Base-by-base conservation (phyloP, 2,329 filamentous ascomycete species). In the Aspergillus glaucus region DNA sequence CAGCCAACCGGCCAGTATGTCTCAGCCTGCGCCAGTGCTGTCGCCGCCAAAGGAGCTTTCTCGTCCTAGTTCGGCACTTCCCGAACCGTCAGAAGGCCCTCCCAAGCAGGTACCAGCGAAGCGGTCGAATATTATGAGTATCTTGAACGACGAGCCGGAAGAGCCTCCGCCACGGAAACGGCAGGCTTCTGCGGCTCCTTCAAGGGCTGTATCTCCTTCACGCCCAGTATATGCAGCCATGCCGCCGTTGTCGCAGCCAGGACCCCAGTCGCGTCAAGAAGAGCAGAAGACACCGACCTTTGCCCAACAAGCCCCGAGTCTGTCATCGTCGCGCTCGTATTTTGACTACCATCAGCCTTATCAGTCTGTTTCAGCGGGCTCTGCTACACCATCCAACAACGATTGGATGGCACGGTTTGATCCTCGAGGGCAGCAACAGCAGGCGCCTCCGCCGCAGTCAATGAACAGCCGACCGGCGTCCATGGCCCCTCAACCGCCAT, bases 41-140 rank as follows among this genome's bases (percentile, higher is more conserved):
- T 67, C 66, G 3, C 67, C 68, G 4, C 58, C 65, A 14, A 70
- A 68, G 54, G 69, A 72, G 36, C 39, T 48, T n/a, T 49, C 60
- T 24, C 67, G 67, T 26, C 57, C 63, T 14, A 65, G 58, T 36
- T 62, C 64, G 4, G 66, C 65, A 15, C 61, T 64, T 6, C 52
- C 51, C 7, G 61, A 63, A 39, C 48, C 57, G 6, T 54, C 63
- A 3, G 72, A 74, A 46, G 60, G 63, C 37, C 61, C 68, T 44
- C 61, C 68, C 43, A 68, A 68, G 42, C 67, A 72, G 43, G 66
- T 71, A 4, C 72, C 72, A 21, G 71, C 69, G 1, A 77, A 76
- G 55, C 68, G 72, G 36, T 76, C 73, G 2, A 76, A 75, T 54
- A 75, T 77, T 42, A 73, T 75, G 65, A 73, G 64, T 50, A 70